Base-by-base conservation (phyloP, 768 basidiomycete genomes). In the Hortiboletus flavorubellus region DNA sequence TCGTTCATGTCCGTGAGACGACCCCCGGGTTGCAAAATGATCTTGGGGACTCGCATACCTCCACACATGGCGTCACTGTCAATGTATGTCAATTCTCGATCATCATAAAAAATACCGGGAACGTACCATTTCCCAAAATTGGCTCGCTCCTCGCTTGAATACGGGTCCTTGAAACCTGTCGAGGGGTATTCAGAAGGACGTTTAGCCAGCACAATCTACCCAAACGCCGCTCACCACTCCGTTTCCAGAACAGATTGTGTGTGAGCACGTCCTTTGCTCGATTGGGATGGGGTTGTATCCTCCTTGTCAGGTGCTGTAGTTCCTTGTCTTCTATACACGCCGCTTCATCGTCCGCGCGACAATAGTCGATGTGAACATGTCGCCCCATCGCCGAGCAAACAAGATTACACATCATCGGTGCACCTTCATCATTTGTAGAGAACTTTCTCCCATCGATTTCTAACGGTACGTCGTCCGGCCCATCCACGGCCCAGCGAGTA, bases 351-450 rank as follows among this genome's bases (percentile, higher is more conserved):
- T 71, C 63, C 2, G 78, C 70, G 2, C 81, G 76, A 59, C 84
- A 86, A 53, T 78, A 80, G 56, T 80, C 82, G 35, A 85, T 68
- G 62, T 86, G 84, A 2, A 71, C 69, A 47, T 86, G 84, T 18
- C 85, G 67, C 0, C 84, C 84, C 68, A 84, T 72, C 14, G 78
- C 69, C 1, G 76, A 73, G 58, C 82, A 86, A 30, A 82, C 64
- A n/a, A 84, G 71, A 44, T 75, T 84, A 60, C 85, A 85, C 73
- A 85, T 75, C 80, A 85, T 82, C 0, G 84, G 84, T 0, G 82
- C 82, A 9, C 84, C 82, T 41, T 81, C 79, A 48, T 83, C 81
- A 23, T 76, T 74, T 0, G 77, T 59, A 15, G 75, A 80, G 62
- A 83, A 86, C 55, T 75, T 79, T 51, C 76, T 76, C 3, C 84